A percentile compares a stretch with the other conserved stretches of the same genome.
These are phyloP conservation scores for Tricholoma hemisulphureum DNA, from an alignment of 768 basidiomycete genomes.

Conservation along the genomic window DNA sequence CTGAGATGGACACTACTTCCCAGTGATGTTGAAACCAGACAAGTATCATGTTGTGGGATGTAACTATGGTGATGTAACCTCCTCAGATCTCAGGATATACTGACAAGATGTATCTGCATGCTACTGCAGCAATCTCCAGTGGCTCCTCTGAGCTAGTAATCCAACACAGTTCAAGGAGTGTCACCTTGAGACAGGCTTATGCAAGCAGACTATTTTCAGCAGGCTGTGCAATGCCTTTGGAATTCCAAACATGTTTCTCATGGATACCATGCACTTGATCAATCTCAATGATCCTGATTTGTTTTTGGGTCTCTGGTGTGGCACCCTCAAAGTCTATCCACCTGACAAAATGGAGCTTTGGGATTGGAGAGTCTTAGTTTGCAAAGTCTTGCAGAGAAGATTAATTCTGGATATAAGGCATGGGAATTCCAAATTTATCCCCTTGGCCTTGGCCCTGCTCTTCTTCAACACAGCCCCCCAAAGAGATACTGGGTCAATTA, in stretches of 20 bases:
- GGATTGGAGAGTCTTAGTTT: not conserved
- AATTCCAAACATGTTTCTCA: not conserved
- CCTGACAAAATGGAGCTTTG: not conserved
- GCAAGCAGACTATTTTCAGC: not conserved
- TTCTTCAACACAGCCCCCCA: constrained; percentile 26
- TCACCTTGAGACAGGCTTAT: not conserved
- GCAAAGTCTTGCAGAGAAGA: constrained; percentile 8
- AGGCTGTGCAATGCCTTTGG: not conserved
- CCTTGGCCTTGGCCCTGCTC: constrained; percentile 24
- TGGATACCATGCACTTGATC: not conserved
- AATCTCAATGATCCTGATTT: too few species aligned
- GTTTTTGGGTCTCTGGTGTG: not conserved
- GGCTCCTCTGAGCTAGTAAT: not conserved
- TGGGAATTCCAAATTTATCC: constrained; percentile 27
- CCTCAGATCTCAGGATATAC: constrained; percentile 4
- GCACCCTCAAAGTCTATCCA: not conserved
- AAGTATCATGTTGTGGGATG: constrained; percentile 1
- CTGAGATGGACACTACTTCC: constrained; percentile 17
- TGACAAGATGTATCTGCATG: not conserved
- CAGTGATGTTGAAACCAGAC: not conserved
- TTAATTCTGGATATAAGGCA: constrained; percentile 32
- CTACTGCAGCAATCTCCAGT: constrained; percentile 5
- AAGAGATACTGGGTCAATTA: constrained; percentile 22
- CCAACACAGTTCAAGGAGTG: not conserved
- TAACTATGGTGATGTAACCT: constrained; percentile 22